Conservation (phyloP, 495 filamentous ascomycete genomes). For the Penicillium angulare region DNA sequence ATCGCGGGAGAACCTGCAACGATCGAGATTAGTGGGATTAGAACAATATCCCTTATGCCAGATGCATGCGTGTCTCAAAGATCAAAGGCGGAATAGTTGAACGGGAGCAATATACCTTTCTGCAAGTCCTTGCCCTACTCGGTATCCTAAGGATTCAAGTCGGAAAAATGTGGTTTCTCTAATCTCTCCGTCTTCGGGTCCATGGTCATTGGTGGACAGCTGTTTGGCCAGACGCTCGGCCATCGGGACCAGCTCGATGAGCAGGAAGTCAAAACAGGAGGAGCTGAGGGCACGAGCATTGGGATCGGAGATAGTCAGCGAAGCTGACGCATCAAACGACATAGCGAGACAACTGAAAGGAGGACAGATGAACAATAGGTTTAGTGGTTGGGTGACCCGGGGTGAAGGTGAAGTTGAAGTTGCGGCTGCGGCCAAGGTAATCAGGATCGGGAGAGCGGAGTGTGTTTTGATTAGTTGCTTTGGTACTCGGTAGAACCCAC, state of each 20-base stretch:
- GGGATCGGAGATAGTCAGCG: slow-evolving; percentile 73
- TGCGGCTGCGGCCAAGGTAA: neutral
- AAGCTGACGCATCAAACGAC: slow-evolving; percentile 73
- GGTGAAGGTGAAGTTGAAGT: neutral
- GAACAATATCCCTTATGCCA: too few relatives aligned
- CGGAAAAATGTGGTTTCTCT: slow-evolving; percentile 79
- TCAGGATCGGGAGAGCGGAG: slow-evolving; percentile 1
- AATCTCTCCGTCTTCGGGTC: slow-evolving; percentile 71
- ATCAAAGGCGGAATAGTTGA: too few relatives aligned
- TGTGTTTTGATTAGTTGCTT: neutral
- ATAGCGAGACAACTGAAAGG: slow-evolving; percentile 37
- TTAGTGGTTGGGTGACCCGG: too few relatives aligned
- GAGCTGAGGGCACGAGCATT: slow-evolving; percentile 72
- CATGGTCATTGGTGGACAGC: slow-evolving; percentile 30
- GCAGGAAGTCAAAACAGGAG: slow-evolving; percentile 84
- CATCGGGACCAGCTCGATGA: slow-evolving; percentile 96
- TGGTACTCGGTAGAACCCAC: too few relatives aligned
- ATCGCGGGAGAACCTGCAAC: slow-evolving; percentile 76
- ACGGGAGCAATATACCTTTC: slow-evolving; percentile 63
- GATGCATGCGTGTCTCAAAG: too few relatives aligned
- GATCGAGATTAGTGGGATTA: neutral
- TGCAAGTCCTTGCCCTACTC: slow-evolving; percentile 88
- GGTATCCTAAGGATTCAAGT: slow-evolving; percentile 82
- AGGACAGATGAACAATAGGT: too few relatives aligned
- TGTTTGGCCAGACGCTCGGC: slow-evolving; percentile 69